phyloP scores from a whole-genome alignment of 345 rosid species.

The Cardamine resedifolia region DNA sequence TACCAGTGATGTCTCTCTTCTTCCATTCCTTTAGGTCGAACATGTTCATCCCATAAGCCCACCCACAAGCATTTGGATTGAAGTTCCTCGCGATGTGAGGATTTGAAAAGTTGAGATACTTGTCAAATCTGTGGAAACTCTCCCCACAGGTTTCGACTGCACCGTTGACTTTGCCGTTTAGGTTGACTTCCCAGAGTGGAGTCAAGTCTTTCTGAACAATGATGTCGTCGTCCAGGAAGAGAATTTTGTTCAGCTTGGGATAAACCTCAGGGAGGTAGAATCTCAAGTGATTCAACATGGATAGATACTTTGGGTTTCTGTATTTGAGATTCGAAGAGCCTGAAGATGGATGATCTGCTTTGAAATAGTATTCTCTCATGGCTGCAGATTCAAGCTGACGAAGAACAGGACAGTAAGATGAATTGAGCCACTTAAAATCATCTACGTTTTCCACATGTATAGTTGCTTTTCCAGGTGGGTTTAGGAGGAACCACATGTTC shows the following conservation, averaged over 20 bases:
- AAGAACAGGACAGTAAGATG: constrained; percentile 95
- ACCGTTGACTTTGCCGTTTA: constrained; percentile 90
- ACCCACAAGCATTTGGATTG: constrained; percentile 96
- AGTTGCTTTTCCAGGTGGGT: constrained; percentile 92
- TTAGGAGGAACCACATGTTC: constrained; percentile 98
- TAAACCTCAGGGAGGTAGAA: constrained; percentile 96
- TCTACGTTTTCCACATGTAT: constrained; percentile 98
- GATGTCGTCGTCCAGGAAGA: constrained; percentile 95
- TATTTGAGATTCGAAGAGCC: constrained; percentile 94
- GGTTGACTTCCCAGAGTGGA: constrained; percentile 78
- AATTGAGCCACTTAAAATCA: constrained; percentile 97
- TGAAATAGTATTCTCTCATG: constrained; percentile 97
- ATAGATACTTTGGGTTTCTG: constrained; percentile 94
- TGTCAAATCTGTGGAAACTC: constrained; percentile 97
- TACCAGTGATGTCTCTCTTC: constrained; percentile 92
- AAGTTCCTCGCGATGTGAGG: constrained; percentile 88
- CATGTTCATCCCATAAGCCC: constrained; percentile 99
- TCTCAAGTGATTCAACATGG: constrained; percentile 94
- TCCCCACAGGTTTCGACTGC: constrained; percentile 99
- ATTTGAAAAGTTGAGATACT: constrained; percentile 91
- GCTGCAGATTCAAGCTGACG: constrained; percentile 92
- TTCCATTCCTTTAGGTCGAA: constrained; percentile 94
- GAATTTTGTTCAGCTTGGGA: constrained; percentile 87
- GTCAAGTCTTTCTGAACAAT: constrained; percentile 97
- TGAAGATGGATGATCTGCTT: constrained; percentile 89